Base-by-base conservation (phyloP, 805 yeast genomes). In the Danielia oregonensis region DNA sequence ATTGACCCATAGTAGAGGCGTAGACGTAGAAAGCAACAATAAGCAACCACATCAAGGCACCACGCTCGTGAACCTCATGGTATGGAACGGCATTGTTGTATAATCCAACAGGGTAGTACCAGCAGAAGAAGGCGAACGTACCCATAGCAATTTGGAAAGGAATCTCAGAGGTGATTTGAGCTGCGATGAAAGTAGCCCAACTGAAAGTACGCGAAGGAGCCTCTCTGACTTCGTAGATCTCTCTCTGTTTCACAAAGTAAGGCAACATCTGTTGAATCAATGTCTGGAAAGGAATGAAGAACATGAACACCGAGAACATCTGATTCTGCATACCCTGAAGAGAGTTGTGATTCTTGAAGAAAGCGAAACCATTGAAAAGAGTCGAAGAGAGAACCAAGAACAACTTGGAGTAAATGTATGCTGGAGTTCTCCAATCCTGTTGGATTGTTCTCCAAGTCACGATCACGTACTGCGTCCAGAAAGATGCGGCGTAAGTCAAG, bases 291-390 rank as follows among this genome's bases (percentile, higher is more conserved):
- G 64, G 64, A 34, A 68, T 58, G 36, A 59, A 48, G 34, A 57
- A 57, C 70, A 68, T 70, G 55, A 74, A 74, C 29, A 70, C 60
- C 19, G 77, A 59, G 36, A 72, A 68, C 65, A 74, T 65, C 42
- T 72, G 93, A 59, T 86, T 85, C 58, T 87, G 95, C 49, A 66
- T 54, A 24, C 70, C 71, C 60, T 64, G 86, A 29, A 70, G 54
- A 10, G 86, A 72, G 7, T 69, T 70, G 36, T 55, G 74, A 23
- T 87, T 83, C 40, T 78, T 79, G 60, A 74, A 80, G 59, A 79
- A 79, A 5, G 86, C 73, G 57, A 85, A 85, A 27, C 95, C 94
- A 42, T 79, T 73, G 53, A 80, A 78, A 31, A 82, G 52, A 14
- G 80, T 65, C 39, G 83, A 61, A 9, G 72, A 51, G 4, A 72